A percentile compares a stretch with the other conserved stretches of the same genome.
Evolutionary conservation across 805 yeast species (phyloP).

Genomic region (Danielia reshetovae): DNA sequence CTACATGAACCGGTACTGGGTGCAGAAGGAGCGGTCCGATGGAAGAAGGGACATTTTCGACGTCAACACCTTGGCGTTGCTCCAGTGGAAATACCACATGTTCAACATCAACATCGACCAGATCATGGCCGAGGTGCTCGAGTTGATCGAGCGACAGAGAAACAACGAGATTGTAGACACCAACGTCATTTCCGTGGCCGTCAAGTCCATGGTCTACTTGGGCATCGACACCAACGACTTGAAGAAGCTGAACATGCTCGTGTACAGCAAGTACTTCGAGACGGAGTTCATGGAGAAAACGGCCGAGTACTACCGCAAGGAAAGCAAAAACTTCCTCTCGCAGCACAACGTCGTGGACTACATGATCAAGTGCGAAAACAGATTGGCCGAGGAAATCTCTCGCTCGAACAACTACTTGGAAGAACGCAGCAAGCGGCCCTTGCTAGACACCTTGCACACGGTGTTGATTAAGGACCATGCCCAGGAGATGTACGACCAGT

Average conservation of each 20-base stretch:
- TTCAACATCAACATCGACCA: slow-evolving; percentile 60
- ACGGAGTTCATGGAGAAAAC: slow-evolving; percentile 69
- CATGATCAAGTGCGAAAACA: slow-evolving; percentile 76
- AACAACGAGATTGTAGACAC: slow-evolving; percentile 71
- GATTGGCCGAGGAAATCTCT: slow-evolving; percentile 79
- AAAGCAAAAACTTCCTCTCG: slow-evolving; percentile 61
- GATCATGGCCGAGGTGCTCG: slow-evolving; percentile 68
- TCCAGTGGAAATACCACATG: slow-evolving; percentile 84
- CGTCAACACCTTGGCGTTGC: slow-evolving; percentile 80
- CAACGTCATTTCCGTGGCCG: slow-evolving; percentile 62
- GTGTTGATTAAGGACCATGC: slow-evolving; percentile 80
- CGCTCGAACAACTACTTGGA: slow-evolving; percentile 78
- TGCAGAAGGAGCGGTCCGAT: slow-evolving; percentile 89
- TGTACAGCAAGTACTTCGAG: slow-evolving; percentile 80
- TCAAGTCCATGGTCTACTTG: slow-evolving; percentile 80
- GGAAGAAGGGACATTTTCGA: slow-evolving; percentile 88
- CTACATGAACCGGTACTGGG: slow-evolving; percentile 97
- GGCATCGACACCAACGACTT: slow-evolving; percentile 91
- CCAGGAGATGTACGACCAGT: slow-evolving; percentile 69
- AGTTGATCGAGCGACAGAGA: slow-evolving; percentile 73
- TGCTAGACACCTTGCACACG: slow-evolving; percentile 70
- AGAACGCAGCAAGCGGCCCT: slow-evolving; percentile 74
- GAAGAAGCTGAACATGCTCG: slow-evolving; percentile 76
- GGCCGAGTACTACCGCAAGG: slow-evolving; percentile 60
- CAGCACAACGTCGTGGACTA: slow-evolving; percentile 86